Evolutionary conservation across 768 basidiomycete genomes (phyloP).

Genomic region (Naganishia vishniacii): DNA sequence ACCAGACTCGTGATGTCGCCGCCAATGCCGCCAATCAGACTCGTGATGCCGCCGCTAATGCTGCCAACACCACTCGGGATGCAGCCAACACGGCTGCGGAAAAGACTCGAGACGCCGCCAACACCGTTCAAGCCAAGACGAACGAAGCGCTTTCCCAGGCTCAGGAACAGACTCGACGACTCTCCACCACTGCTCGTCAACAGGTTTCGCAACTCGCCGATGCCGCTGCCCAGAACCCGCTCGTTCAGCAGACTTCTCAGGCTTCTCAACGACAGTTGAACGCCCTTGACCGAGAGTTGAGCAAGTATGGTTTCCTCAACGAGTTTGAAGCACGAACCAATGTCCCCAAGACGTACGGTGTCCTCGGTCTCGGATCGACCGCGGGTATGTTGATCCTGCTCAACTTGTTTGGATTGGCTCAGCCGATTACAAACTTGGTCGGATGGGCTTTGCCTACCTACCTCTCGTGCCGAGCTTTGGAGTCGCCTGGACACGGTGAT

Average conservation of each 20-base stretch:
- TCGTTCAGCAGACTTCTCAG: conserved; percentile 22
- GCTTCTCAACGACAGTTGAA: conserved; percentile 21
- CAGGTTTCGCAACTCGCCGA: conserved; percentile 11
- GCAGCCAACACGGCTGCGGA: neutral
- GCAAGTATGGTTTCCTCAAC: conserved; percentile 81
- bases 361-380: conserved; percentile 65
- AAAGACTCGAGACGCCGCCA: conserved; percentile 48
- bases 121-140: conserved; percentile 50
- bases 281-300: conserved; percentile 46
- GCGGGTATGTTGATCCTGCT: conserved; percentile 49
- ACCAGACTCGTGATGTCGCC: neutral
- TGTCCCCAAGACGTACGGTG: conserved; percentile 85
- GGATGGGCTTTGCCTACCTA: conserved; percentile 93
- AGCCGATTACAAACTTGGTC: conserved; percentile 86
- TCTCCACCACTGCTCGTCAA: conserved; percentile 5
- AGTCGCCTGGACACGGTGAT: conserved; percentile 67
- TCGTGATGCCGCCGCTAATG: neutral
- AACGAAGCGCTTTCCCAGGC: conserved; percentile 33
- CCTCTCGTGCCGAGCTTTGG: conserved; percentile 90
- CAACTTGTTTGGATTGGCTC: conserved; percentile 64
- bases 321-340: conserved; percentile 82
- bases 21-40: neutral
- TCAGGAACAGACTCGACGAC: conserved; percentile 5
- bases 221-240: conserved; percentile 22
- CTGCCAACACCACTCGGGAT: neutral